Base-by-base conservation (phyloP, 2,329 filamentous ascomycete genomes). In the Clonostachys sp. region DNA sequence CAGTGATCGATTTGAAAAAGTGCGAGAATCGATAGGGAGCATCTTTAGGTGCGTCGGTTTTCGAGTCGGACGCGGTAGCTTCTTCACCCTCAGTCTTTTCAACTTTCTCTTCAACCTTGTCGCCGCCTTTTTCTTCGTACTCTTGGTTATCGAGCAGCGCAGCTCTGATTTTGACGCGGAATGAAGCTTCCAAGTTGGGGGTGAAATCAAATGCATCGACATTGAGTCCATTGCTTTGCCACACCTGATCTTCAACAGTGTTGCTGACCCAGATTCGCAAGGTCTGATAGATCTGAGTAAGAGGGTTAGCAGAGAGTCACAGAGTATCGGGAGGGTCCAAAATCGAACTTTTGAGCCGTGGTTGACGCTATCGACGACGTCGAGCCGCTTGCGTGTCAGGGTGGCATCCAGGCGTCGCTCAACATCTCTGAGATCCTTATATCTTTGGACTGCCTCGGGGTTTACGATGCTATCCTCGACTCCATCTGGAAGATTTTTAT, bases 221-320 rank as follows among this genome's bases (percentile, higher is more conserved):
- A 51, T 85, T 84, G 50, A 86, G 73, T 39, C 74, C 75, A 56
- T 77, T 81, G 38, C 76, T 78, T 68, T 99, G 94, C 94, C 94
- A 97, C 34, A 87, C 85, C 69, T 99, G 94, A 61, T 94, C 89
- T 65, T 96, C 90, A 34, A 86, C 90, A 2, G 91, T 96, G 67
- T 99, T 99, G 59, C 84, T 91, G 59, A 99, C 85, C 91, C 91
- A 97, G 53, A 99, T 81, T 52, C 92, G 87, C 66, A 99, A 75
- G 4, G 90, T 95, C 61, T 86, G 88, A 66, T 86, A 87, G 55
- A 88, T 82, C 80, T 89, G 45, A 6, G 30, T 14, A 20, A 12
- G 5, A 41, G 35, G 20, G 20, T 45, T 34, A 35, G 47, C 17
- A 35, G 44, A 30, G 17, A 9, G 16, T 17, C 30, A 14, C 8